Conservation (phyloP, 495 filamentous ascomycete species). For the Tuber microsphaerosporum region DNA sequence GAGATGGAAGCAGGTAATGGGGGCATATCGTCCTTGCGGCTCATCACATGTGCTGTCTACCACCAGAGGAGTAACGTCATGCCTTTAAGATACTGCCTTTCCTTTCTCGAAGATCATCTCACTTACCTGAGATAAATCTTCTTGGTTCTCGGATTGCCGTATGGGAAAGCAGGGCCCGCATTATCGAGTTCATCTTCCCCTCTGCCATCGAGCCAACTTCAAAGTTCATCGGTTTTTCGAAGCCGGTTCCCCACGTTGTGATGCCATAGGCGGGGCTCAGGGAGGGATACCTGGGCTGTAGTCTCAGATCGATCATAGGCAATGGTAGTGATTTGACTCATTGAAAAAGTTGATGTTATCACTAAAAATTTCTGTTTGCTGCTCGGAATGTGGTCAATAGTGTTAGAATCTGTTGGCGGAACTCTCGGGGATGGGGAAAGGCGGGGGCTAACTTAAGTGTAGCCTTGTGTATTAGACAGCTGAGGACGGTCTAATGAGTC, state of each 20-base stretch:
- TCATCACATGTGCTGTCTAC: neutral
- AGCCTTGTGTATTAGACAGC: neutral
- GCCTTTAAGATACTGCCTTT: neutral
- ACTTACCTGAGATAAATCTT: neutral
- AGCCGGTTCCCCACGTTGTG: neutral
- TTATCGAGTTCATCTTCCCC: neutral
- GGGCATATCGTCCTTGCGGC: neutral
- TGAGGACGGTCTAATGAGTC: neutral
- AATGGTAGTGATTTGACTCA: neutral
- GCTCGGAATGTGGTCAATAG: neutral
- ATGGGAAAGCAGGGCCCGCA: too few species aligned
- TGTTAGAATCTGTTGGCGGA: neutral
- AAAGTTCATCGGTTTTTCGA: neutral
- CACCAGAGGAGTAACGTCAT: neutral
- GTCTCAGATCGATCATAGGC: neutral
- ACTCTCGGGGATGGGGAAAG: neutral
- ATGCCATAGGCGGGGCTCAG: neutral
- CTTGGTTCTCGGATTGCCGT: neutral
- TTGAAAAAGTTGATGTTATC: neutral
- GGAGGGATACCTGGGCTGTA: neutral
- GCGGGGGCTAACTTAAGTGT: neutral
- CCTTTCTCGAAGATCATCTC: neutral
- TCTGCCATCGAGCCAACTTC: neutral
- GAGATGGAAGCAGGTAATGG: neutral
- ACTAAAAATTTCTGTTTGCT: neutral